Base-by-base conservation (phyloP, 2,329 filamentous ascomycete genomes). In the Fusarium tjaetaba region DNA sequence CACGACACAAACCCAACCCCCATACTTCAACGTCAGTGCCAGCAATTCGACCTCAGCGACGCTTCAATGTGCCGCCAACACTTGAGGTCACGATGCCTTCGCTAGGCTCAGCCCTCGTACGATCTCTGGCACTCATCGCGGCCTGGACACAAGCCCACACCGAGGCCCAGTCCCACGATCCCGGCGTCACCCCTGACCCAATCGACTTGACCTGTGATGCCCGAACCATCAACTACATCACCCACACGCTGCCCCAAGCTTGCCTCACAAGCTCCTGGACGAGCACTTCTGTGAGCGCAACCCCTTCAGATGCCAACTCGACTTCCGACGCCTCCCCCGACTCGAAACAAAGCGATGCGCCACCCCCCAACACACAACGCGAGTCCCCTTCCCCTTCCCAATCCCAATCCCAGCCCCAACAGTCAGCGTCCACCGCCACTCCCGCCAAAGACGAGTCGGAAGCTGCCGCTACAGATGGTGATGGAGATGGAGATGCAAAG, bases 151-250 rank as follows among this genome's bases (percentile, higher is more conserved):
- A 64, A n/a, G 58, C 52, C 38, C 58, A 68, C 24, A 46, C 39
- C 24, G 45, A 61, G 38, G 58, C 67, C n/a, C 58, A 63, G 13
- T 42, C 55, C 26, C 55, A 61, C 32, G 67, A 68, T 5, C 32
- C 66, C 22, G 62, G 28, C n/a, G n/a, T 30, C 51, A 53, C 45
- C 55, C n/a, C 38, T 22, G 45, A 42, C 24, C 57, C 42, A 30
- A 66, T 49, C n/a, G 71, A 73, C 39, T 65, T 49, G 53, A 68
- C 68, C 16, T 71, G 89, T 82, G 87, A 88, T 75, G 86, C 84
- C 61, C 88, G 89, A 74, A 94, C 92, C 3, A 90, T 94, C 79
- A 95, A 96, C 82, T 94, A 95, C 82, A 94, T 96, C 71, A 95
- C 93, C 16, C 92, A 95, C 76, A 90, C 89, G 4, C 84, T 95